phyloP scores from a whole-genome alignment of 2,329 filamentous ascomycete genomes.

The Geosmithia putterillii region DNA sequence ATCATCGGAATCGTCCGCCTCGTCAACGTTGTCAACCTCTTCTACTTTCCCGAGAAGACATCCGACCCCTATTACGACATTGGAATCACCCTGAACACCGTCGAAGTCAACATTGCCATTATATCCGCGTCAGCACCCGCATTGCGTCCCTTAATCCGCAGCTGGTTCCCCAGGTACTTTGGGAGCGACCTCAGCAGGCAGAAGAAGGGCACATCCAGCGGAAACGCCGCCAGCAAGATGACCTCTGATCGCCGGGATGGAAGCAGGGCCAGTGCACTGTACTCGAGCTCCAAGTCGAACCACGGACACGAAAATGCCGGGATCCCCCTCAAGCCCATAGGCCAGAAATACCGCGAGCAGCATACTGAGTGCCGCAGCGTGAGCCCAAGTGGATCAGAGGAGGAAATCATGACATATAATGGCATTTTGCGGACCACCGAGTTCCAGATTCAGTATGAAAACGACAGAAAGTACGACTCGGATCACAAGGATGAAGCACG shows the following conservation, averaged over 20 bases:
- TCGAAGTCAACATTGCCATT: constrained; percentile 24
- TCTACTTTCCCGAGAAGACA: constrained; percentile 7
- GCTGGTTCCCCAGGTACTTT: constrained; percentile 20
- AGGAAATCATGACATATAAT: constrained; percentile 25
- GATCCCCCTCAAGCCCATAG: constrained; percentile 10
- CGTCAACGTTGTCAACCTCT: constrained; percentile 11
- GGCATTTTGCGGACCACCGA: constrained; percentile 21
- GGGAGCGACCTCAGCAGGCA: constrained; percentile 3
- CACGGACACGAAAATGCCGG: constrained; percentile 5
- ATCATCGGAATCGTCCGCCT: constrained; percentile 19
- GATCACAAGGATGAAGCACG: neutral
- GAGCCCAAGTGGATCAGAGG: constrained; percentile 20
- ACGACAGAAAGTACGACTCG: constrained; percentile 2
- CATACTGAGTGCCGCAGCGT: constrained; percentile 17
- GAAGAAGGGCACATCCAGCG: neutral
- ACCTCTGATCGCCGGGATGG: neutral
- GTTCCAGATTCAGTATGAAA: constrained; percentile 3
- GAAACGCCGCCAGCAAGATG: neutral
- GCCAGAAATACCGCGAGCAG: constrained; percentile 8
- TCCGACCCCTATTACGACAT: constrained; percentile 13
- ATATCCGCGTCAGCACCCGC: constrained; percentile 21
- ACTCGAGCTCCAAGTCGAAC: constrained; percentile 5
- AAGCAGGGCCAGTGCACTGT: no score
- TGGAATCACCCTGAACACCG: constrained; percentile 15
- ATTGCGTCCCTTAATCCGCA: constrained; percentile 18